phyloP scores from a whole-genome alignment of 2,329 filamentous ascomycete species.

The Cytospora piceae region DNA sequence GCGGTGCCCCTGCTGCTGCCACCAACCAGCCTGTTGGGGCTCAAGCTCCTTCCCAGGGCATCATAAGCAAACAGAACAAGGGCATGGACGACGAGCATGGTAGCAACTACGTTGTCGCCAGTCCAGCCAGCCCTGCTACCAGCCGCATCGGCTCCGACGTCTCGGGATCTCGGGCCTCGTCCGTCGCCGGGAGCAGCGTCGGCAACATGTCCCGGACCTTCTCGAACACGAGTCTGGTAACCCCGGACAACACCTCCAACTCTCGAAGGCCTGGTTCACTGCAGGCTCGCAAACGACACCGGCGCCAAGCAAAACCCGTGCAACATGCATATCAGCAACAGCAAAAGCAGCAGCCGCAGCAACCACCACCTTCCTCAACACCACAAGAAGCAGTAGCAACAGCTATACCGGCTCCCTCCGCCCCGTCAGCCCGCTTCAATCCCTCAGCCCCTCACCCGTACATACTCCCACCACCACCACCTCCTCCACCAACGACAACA shows the following conservation, averaged over 20 bases:
- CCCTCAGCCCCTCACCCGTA: neutral
- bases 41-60: neutral
- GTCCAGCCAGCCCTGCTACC: slow-evolving; percentile 12
- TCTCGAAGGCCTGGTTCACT: neutral
- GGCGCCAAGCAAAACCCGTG: neutral
- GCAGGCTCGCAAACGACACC: neutral
- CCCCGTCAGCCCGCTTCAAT: neutral
- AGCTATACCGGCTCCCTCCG: neutral
- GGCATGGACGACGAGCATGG: neutral
- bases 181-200: slow-evolving; percentile 16
- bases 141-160: slow-evolving; percentile 14
- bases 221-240: slow-evolving; percentile 14
- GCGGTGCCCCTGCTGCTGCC: neutral
- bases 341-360: neutral
- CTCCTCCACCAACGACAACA: neutral
- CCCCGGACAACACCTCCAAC: slow-evolving; percentile 6
- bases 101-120: neutral
- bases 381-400: neutral
- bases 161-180: slow-evolving; percentile 17
- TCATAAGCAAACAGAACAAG: neutral
- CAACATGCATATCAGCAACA: slow-evolving; percentile 2
- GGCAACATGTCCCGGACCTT: slow-evolving; percentile 22
- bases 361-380: neutral
- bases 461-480: neutral
- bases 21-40: neutral